These are phyloP conservation scores for Trametes polyzona DNA, from an alignment of 1,284 basidiomycete genomes.

Conservation along the genomic window DNA sequence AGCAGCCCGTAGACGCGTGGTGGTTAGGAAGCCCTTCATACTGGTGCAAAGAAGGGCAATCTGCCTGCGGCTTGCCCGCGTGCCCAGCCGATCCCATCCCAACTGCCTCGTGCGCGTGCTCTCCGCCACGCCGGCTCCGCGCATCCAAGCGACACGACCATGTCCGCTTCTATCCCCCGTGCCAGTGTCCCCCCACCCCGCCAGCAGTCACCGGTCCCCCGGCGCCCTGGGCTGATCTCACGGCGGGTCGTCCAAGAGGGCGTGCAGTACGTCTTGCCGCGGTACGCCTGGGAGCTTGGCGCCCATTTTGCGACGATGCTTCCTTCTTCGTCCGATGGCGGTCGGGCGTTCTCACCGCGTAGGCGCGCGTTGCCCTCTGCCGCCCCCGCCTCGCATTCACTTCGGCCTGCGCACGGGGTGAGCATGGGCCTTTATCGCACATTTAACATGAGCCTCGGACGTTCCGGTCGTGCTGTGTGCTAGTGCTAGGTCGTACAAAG, in stretches of 20 bases:
- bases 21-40: neutral
- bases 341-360: neutral
- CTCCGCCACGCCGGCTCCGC: conserved; percentile 1
- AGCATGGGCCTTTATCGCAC: too few species aligned
- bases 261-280: too few species aligned
- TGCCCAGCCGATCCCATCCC: neutral
- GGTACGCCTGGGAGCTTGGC: neutral
- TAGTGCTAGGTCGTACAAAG: too few species aligned
- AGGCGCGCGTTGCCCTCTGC: neutral
- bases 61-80: neutral
- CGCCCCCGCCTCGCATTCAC: neutral
- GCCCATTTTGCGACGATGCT: neutral
- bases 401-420: too few species aligned
- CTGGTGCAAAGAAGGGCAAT: conserved; percentile 3
- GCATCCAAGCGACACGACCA: neutral
- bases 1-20: neutral
- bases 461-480: too few species aligned
- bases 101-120: neutral
- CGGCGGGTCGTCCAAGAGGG: too few species aligned
- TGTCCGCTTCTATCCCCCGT: neutral
- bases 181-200: neutral
- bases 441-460: neutral
- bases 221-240: too few species aligned
- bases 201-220: too few species aligned
- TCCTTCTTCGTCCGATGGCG: conserved; percentile 6